A percentile compares a stretch with the other conserved stretches of the same genome.
These are phyloP conservation scores for Mortierella antarctica DNA, from an alignment of 192 early-diverging fungal species.

Conservation along the genomic window DNA sequence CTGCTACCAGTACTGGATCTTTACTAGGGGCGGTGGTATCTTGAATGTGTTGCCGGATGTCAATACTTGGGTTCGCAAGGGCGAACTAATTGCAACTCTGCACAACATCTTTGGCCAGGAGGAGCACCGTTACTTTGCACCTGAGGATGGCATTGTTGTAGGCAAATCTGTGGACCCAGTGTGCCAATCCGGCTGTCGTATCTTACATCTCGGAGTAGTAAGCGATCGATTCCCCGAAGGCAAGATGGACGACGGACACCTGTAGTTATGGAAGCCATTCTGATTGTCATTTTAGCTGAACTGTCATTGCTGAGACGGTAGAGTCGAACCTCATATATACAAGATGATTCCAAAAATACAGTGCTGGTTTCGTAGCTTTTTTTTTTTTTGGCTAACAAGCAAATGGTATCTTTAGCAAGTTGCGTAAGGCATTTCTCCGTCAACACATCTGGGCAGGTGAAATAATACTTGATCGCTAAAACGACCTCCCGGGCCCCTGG, in stretches of 20 bases:
- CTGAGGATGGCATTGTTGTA: slow-evolving; percentile 84
- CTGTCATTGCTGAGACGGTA: no score
- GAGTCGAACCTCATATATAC: no score
- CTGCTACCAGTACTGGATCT: slow-evolving; percentile 74
- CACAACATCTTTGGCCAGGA: slow-evolving; percentile 92
- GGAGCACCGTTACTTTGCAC: slow-evolving; percentile 85
- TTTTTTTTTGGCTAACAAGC: no score
- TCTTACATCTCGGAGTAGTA: slow-evolving; percentile 86
- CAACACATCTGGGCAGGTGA: no score
- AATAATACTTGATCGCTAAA: no score
- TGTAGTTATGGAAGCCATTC: no score
- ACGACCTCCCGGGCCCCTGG: no score
- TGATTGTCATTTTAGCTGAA: not conserved
- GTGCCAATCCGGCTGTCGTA: slow-evolving; percentile 86
- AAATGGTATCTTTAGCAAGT: no score
- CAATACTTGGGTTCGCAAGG: slow-evolving; percentile 84
- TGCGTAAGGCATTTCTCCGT: no score
- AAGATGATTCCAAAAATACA: no score
- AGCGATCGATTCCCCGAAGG: slow-evolving; percentile 62
- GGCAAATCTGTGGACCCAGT: slow-evolving; percentile 89
- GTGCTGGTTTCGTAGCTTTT: no score
- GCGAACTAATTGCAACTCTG: slow-evolving; percentile 85
- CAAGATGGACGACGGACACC: slow-evolving; percentile 69
- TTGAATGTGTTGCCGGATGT: slow-evolving; percentile 86
- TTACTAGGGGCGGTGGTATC: slow-evolving; percentile 87